Evolutionary conservation across 805 yeast species (phyloP).

Genomic region (Pichia nanzhaoensis): DNA sequence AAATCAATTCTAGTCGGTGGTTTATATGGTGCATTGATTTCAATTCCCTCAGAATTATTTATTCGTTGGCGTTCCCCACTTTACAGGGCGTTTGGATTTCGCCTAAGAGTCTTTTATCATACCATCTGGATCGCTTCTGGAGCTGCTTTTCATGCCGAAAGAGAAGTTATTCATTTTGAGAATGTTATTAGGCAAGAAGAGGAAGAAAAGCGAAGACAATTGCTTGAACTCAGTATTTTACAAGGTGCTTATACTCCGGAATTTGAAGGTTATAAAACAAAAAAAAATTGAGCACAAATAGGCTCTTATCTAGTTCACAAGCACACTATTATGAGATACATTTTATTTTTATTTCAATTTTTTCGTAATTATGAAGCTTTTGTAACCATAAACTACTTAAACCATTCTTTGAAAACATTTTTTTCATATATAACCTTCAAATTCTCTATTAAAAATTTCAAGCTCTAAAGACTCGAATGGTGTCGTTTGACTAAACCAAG

Average conservation of each 20-base stretch:
- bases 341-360: no score
- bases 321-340: no score
- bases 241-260: conserved; percentile 29
- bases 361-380: no score
- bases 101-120: conserved; percentile 33
- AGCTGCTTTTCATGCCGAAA: conserved; percentile 32
- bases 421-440: not conserved
- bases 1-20: conserved; percentile 31
- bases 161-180: conserved; percentile 31
- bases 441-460: not conserved
- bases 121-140: conserved; percentile 32
- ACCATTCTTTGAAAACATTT: no score
- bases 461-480: not conserved
- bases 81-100: conserved; percentile 31
- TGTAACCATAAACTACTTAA: no score
- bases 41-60: conserved; percentile 32
- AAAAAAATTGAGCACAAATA: conserved; percentile 3
- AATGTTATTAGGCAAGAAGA: conserved; percentile 27
- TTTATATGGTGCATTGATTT: conserved; percentile 32
- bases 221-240: conserved; percentile 29
- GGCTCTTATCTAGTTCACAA: no score
- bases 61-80: conserved; percentile 33
- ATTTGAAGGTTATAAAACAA: conserved; percentile 19
- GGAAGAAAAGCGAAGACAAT: conserved; percentile 25
- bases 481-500: conserved; percentile 6